These are phyloP conservation scores for Hibiscus syriacus DNA, from an alignment of 345 rosid species.

Conservation along the genomic window DNA sequence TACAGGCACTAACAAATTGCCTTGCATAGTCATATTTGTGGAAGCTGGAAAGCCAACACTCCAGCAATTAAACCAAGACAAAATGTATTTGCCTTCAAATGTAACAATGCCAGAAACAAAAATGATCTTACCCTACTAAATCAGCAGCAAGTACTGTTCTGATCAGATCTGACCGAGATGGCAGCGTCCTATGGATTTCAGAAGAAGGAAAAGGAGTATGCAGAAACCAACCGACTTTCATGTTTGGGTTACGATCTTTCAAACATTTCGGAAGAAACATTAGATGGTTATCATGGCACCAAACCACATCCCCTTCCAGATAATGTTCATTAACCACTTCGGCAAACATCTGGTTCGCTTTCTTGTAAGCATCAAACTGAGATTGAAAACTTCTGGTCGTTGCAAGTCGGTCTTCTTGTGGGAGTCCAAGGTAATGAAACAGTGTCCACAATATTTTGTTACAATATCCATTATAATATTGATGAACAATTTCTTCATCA, in stretches of 20 bases:
- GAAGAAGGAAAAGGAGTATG: conserved; percentile 2
- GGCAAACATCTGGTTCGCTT: conserved; percentile 58
- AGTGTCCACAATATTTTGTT: conserved; percentile 59
- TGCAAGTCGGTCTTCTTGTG: conserved; percentile 54
- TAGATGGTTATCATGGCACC: conserved; percentile 49
- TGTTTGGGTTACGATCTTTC: background rate
- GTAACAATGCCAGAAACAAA: background rate
- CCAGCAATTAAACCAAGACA: background rate
- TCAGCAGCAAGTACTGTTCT: conserved; percentile 1
- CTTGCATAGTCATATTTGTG: conserved; percentile 59
- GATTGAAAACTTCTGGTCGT: conserved; percentile 56
- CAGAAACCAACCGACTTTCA: conserved; percentile 2
- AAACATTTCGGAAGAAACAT: conserved; percentile 4
- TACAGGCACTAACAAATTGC: conserved; percentile 61
- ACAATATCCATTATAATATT: conserved; percentile 54
- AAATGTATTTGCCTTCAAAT: background rate
- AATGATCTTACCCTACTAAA: background rate
- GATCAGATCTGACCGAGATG: background rate
- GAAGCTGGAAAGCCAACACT: conserved; percentile 29
- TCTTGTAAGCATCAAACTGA: conserved; percentile 54
- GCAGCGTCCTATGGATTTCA: conserved; percentile 1
- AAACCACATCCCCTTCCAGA: conserved; percentile 53
- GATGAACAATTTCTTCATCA: conserved; percentile 46
- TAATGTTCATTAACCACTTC: conserved; percentile 40
- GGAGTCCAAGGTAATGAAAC: conserved; percentile 57